Base-by-base conservation (phyloP, 495 filamentous ascomycete genomes). In the Bathelium albidoporum region DNA sequence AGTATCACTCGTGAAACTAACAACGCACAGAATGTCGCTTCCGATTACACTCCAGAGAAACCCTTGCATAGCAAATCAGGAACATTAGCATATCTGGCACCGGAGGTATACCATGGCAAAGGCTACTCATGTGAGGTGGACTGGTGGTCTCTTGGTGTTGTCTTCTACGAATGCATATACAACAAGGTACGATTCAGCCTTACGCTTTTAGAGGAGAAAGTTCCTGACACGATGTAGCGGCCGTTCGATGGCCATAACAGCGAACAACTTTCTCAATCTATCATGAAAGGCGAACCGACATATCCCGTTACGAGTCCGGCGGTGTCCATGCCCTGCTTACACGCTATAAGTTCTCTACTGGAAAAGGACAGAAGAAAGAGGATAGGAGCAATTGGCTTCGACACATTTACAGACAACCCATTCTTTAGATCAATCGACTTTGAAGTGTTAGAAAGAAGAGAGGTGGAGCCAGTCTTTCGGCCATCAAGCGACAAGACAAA, bases 131-230 rank as follows among this genome's bases (percentile, higher is more conserved):
- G 81, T 26, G 89, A 94, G 69, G 91, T 95, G 14, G 94, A 98
- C 75, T 98, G 94, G 94, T 98, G 94, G 94, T 96, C 93, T 16
- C 73, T 98, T 28, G 94, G 94, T 34, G 94, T 98, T 53, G 84
- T 93, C 1, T 96, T 97, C 73, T 98, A 96, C 75, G 94, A 98
- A 75, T 97, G 94, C 81, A 96, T 98, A 58, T 98, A 97, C 77
- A 97, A 94, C 75, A 97, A 95, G 86, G 92, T 93, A 77, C 59
- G 82, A 71, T 43, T 5, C 2, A 10, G 32, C 20, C 58, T 14
- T 16, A 7, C 24, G 12, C 5, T 58, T 0, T n/a, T 59, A 11
- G 0, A 53, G 20, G 36, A 36, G 32, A 62, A 45, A 31, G 52
- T 76, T n/a, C n/a, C 81, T 68, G 81, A 67, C 36, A 2, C 31